Evolutionary conservation across 192 early-diverging fungal genomes (phyloP), one percentile per base, ranked within the genome.

Genomic region (Entomortierella chlamydospora): DNA sequence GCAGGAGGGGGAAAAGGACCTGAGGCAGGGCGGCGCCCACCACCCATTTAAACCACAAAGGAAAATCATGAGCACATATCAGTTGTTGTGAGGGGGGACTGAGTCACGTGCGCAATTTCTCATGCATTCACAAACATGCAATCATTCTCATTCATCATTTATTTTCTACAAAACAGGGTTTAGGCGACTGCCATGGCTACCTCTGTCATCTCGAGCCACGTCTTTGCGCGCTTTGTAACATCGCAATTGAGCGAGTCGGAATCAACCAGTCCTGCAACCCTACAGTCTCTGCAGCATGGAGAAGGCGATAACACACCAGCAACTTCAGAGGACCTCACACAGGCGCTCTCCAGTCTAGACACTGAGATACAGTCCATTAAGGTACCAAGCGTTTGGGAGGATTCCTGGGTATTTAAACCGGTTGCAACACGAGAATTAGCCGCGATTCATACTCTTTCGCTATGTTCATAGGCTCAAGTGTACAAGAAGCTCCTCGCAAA

Each of bases 401-500:
- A 25, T 25, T 26, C 18, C 53, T 54, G 8, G 53, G 11, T 29
- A 26, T 30, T 53, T 53, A 8, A 53, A n/a, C 9, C 22, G 22
- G 22, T 62, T 50, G n/a, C 18, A 43, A 6, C 39, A 41, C 39
- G 6, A 13, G 39, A 41, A 41, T 41, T 41, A 41, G n/a, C n/a
- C n/a, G n/a, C n/a, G n/a, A n/a, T n/a, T n/a, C n/a, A n/a, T n/a
- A n/a, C 33, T 37, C 12, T 34, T 52, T 37, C 10, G 10, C 34
- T 37, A 37, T 37, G 15, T 13, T 13, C 42, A 23, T 63, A 79
- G 76, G 62, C 68, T 12, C 76, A 79, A 61, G 68, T 79, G 7
- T 79, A 79, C 57, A 79, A 70, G 29, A 79, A 70, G n/a, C 68
- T 79, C 0, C 76, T 79, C n/a, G 68, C 61, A 28, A 79, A 79